Evolutionary conservation across 257 asterid species (phyloP).

Genomic region (Salvia splendens): DNA sequence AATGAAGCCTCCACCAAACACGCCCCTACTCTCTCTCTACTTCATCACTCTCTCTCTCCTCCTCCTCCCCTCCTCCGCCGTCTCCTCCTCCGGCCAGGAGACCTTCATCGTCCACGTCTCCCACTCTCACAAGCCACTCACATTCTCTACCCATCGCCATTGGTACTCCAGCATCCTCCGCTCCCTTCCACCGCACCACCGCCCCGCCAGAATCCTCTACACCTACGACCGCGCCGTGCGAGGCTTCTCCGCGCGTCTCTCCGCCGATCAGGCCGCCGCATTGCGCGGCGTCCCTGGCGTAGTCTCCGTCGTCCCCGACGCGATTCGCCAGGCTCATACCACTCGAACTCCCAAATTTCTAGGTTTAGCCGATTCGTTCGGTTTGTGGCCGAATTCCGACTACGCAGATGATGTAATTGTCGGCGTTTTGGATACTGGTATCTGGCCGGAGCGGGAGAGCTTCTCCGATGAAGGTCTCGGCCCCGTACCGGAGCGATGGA

Average conservation of each 20-base stretch:
- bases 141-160: slow-evolving; percentile 68
- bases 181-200: slow-evolving; percentile 57
- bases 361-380: slow-evolving; percentile 64
- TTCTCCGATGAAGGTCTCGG: slow-evolving; percentile 76
- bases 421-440: slow-evolving; percentile 91
- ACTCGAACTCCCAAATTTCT: slow-evolving; percentile 79
- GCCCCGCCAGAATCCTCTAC: slow-evolving; percentile 63
- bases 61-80: slow-evolving; percentile 31
- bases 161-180: slow-evolving; percentile 73
- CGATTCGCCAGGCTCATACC: slow-evolving; percentile 67
- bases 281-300: slow-evolving; percentile 61
- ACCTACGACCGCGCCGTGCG: slow-evolving; percentile 63
- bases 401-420: slow-evolving; percentile 85
- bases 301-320: slow-evolving; percentile 68
- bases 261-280: slow-evolving; percentile 52
- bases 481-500: slow-evolving; percentile 73
- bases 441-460: slow-evolving; percentile 91
- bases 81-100: slow-evolving; percentile 37
- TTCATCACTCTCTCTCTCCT: slow-evolving; percentile 34
- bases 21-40: slow-evolving; percentile 33
- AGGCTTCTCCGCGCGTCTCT: slow-evolving; percentile 80
- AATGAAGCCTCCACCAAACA: slow-evolving; percentile 36
- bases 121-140: slow-evolving; percentile 57
- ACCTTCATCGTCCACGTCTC: slow-evolving; percentile 85
- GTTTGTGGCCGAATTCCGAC: slow-evolving; percentile 82